phyloP scores from a whole-genome alignment of 768 basidiomycete genomes.

The Chlorophyllum brunneum region DNA sequence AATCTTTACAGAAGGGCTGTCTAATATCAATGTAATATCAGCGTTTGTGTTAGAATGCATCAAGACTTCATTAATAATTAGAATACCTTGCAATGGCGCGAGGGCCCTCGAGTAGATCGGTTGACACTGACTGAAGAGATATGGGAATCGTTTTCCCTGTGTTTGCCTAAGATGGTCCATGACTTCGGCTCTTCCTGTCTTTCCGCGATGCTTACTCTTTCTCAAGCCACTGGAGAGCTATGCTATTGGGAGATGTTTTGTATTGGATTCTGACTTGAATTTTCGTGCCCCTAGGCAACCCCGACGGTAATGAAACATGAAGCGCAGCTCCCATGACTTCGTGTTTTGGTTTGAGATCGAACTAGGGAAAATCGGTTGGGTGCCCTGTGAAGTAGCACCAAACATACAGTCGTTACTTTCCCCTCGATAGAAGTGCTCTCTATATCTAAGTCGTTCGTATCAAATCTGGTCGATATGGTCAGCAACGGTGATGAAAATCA shows the following conservation, averaged over 20 bases:
- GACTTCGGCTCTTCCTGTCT: not conserved
- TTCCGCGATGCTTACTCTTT: constrained; percentile 51
- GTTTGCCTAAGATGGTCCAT: constrained; percentile 55
- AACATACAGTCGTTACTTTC: constrained; percentile 40
- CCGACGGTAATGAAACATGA: constrained; percentile 48
- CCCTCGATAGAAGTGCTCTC: constrained; percentile 50
- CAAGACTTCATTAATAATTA: not conserved
- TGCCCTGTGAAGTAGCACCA: constrained; percentile 32
- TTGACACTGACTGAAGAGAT: constrained; percentile 90
- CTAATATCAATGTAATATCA: constrained; percentile 30
- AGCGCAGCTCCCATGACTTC: constrained; percentile 77
- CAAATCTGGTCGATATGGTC: constrained; percentile 45
- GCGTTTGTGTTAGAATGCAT: not conserved
- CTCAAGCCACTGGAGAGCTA: constrained; percentile 85
- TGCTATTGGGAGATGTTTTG: constrained; percentile 66
- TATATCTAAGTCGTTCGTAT: constrained; percentile 70
- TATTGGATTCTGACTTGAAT: constrained; percentile 62
- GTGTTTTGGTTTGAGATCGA: constrained; percentile 52
- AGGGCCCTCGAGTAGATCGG: constrained; percentile 85
- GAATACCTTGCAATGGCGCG: constrained; percentile 70
- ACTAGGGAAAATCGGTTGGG: constrained; percentile 31
- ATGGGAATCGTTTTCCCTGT: constrained; percentile 79
- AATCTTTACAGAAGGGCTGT: constrained; percentile 85
- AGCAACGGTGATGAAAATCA: not conserved
- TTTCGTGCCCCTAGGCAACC: constrained; percentile 36